Evolutionary conservation across 257 asterid species (phyloP).

Genomic region (Solanum neorickii): DNA sequence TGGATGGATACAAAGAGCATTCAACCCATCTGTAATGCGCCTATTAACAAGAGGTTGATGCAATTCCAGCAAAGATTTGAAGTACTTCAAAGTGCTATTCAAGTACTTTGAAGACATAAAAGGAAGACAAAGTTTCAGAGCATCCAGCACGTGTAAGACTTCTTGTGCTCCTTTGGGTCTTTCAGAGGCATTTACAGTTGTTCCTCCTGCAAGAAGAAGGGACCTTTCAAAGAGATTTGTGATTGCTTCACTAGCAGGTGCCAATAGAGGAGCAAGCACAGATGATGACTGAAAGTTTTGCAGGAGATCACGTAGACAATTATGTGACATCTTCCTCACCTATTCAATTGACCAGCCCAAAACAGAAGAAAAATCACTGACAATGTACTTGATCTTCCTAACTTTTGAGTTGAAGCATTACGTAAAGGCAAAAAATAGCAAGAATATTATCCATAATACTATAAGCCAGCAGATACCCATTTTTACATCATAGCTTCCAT

Average conservation of each 20-base stretch:
- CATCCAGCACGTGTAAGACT: conserved; percentile 72
- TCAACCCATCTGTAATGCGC: conserved; percentile 59
- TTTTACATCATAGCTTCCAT: background rate
- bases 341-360: conserved; percentile 11
- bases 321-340: conserved; percentile 71
- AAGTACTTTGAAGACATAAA: conserved; percentile 54
- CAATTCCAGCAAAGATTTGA: conserved; percentile 65
- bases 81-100: conserved; percentile 49
- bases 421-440: background rate
- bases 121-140: conserved; percentile 66
- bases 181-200: conserved; percentile 42
- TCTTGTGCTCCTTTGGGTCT: conserved; percentile 73
- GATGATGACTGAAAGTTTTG: conserved; percentile 34
- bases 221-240: conserved; percentile 56
- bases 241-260: conserved; percentile 75
- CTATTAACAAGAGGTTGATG: conserved; percentile 56
- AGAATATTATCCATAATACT: background rate
- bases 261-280: conserved; percentile 24
- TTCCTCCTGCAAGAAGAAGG: conserved; percentile 82
- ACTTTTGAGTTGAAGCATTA: background rate
- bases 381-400: background rate
- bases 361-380: background rate
- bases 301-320: conserved; percentile 47
- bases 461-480: background rate
- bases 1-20: conserved; percentile 55